Evolutionary conservation across 768 basidiomycete species (phyloP), one percentile per base, ranked within the genome.

Genomic region (Brasilioporus rufonigricans): DNA sequence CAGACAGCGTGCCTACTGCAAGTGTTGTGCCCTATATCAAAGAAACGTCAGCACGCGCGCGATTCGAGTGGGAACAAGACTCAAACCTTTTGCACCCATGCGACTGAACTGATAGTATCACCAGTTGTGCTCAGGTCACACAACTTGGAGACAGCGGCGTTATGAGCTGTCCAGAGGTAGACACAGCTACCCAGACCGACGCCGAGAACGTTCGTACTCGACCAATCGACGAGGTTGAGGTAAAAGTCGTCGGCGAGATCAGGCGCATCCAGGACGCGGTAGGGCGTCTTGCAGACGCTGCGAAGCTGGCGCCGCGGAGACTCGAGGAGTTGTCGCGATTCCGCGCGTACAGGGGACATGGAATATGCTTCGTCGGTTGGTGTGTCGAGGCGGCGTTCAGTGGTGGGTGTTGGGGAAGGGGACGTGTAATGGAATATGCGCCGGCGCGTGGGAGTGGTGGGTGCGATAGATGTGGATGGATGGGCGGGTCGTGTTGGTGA

Each of bases 241-340:
- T 99, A 98, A 71, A 98, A 99, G 70, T 99, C 96, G 68, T 98
- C 96, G 27, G 93, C 93, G 13, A 99, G 83, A 52, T 98, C 95
- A 0, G 96, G 97, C 9, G 96, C 96, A 67, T 99, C 96, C 32
- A 98, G 81, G 1, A 98, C 96, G 54, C 97, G 85, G 75, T 96
- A 98, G 2, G 96, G 96, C 0, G 95, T 97, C 71, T 96, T 94
- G 75, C 88, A 88, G 2, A 98, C 89, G 54, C 78, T 86, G 41
- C 96, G 83, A 8, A 91, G 81, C 54, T 86, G 80, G 47, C 91
- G 84, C 27, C 91, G 80, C 0, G 95, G 93, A 51, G 87, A 90
- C 58, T 94, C 84, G 43, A 99, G 84, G 16, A 97, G 78, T 48
- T 80, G 80, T 26, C 91, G 85, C 60, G 86, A 91, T 63, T 89